Evolutionary conservation across 1,284 basidiomycete genomes (phyloP).

Genomic region (Flammula alnicola): DNA sequence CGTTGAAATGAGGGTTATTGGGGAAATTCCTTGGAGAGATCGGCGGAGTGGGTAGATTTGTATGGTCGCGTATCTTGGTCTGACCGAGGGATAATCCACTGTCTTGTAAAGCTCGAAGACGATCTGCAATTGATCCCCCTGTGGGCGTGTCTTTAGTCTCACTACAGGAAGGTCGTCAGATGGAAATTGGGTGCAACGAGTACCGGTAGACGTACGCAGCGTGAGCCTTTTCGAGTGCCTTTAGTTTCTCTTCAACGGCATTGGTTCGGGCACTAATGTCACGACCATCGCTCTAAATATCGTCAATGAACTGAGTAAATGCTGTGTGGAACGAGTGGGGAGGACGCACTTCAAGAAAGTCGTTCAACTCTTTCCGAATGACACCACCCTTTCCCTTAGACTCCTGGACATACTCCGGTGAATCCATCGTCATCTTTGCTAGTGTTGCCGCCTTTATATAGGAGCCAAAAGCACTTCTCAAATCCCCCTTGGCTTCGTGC

Average conservation of each 20-base stretch:
- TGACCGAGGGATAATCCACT: conserved; percentile 61
- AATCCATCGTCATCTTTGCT: conserved; percentile 58
- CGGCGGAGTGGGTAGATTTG: conserved; percentile 42
- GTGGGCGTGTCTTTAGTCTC: conserved; percentile 45
- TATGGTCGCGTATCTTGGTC: conserved; percentile 56
- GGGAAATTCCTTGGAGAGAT: conserved; percentile 38
- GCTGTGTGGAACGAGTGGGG: neutral
- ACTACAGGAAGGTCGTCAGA: conserved; percentile 7
- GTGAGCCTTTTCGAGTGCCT: conserved; percentile 54
- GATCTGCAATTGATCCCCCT: conserved; percentile 68
- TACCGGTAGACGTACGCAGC: conserved; percentile 42
- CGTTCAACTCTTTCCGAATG: conserved; percentile 58
- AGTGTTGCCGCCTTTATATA: conserved; percentile 66
- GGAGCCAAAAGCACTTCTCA: conserved; percentile 60
- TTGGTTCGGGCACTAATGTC: conserved; percentile 53
- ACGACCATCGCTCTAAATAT: conserved; percentile 49
- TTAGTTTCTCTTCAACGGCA: conserved; percentile 62
- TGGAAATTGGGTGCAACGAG: conserved; percentile 1
- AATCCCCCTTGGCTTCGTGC: conserved; percentile 58
- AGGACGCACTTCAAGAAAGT: conserved; percentile 60
- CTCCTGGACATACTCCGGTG: conserved; percentile 55
- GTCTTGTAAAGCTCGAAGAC: conserved; percentile 69
- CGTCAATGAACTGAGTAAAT: conserved; percentile 23
- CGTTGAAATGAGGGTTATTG: conserved; percentile 25
- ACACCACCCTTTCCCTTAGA: conserved; percentile 49